Percentiles rank a stretch among this genome's conserved stretches.
Evolutionary conservation across 129 eudicot species (phyloP).

Genomic region (Gnaphalium uliginosum): DNA sequence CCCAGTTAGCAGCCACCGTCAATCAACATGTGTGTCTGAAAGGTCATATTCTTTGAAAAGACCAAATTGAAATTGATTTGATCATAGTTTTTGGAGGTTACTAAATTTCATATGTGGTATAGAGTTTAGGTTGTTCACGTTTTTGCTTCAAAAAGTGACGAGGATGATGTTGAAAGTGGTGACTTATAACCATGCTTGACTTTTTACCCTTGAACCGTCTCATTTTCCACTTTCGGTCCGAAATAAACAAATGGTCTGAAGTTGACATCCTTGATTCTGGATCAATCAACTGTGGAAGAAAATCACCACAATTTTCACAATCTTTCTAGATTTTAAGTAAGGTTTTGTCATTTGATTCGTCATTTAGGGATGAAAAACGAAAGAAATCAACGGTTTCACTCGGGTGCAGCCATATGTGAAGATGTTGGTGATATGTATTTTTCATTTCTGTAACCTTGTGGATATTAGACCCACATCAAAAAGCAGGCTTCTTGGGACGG

Average conservation of each 20-base stretch:
- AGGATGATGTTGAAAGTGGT: slow-evolving; percentile 10
- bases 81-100: slow-evolving; percentile 10
- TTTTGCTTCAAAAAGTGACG: slow-evolving; percentile 2
- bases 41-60: slow-evolving; percentile 9
- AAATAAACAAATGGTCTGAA: slow-evolving; percentile 4
- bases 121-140: slow-evolving; percentile 33
- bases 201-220: background rate
- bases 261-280: slow-evolving; percentile 2
- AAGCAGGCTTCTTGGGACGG: background rate
- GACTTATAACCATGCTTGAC: background rate
- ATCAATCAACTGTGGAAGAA: background rate
- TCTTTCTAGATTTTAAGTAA: background rate
- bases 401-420: background rate
- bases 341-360: background rate
- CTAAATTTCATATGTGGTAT: background rate
- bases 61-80: slow-evolving; percentile 19
- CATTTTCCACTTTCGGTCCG: slow-evolving; percentile 11
- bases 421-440: background rate
- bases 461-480: background rate
- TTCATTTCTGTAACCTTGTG: too few relatives aligned
- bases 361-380: background rate
- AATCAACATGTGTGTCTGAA: background rate
- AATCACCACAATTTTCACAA: background rate
- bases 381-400: background rate
- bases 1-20: slow-evolving; percentile 1